phyloP scores from a whole-genome alignment of 805 yeast species.

The Kazachstania psychrophila region DNA sequence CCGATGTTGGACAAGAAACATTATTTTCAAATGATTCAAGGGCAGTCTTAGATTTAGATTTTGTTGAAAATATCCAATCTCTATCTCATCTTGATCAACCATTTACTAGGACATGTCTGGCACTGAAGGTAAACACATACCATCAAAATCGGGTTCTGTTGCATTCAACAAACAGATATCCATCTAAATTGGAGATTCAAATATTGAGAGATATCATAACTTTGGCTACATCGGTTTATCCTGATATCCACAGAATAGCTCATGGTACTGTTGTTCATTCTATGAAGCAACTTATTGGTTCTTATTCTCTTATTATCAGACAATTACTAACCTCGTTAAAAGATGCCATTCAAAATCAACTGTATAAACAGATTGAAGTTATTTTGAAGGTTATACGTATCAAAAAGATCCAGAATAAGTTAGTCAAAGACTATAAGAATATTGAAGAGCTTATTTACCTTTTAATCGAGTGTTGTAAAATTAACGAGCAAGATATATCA shows the following conservation, averaged over 20 bases:
- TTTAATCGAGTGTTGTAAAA: conserved; percentile 43
- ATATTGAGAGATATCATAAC: conserved; percentile 57
- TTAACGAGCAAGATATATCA: conserved; percentile 49
- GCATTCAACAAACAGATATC: conserved; percentile 64
- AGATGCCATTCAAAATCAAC: conserved; percentile 40
- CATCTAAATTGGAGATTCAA: conserved; percentile 52
- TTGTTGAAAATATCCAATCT: conserved; percentile 51
- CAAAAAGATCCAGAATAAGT: conserved; percentile 47
- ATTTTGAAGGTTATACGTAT: conserved; percentile 50
- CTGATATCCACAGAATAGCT: conserved; percentile 61
- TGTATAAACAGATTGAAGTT: conserved; percentile 51
- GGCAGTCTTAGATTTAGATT: conserved; percentile 44
- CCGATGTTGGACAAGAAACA: conserved; percentile 70
- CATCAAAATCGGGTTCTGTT: conserved; percentile 67
- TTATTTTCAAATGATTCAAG: conserved; percentile 48
- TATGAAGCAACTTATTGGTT: conserved; percentile 59
- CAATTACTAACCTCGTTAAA: conserved; percentile 37
- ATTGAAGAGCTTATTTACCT: conserved; percentile 39
- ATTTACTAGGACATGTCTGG: conserved; percentile 70
- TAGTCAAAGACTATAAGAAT: conserved; percentile 49
- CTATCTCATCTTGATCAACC: conserved; percentile 57
- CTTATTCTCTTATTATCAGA: conserved; percentile 46
- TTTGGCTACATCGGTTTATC: conserved; percentile 59
- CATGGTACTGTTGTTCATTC: conserved; percentile 57
- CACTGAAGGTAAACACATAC: conserved; percentile 59